Evolutionary conservation across 2,329 filamentous ascomycete genomes (phyloP).

Genomic region (Calonectria crousiana): DNA sequence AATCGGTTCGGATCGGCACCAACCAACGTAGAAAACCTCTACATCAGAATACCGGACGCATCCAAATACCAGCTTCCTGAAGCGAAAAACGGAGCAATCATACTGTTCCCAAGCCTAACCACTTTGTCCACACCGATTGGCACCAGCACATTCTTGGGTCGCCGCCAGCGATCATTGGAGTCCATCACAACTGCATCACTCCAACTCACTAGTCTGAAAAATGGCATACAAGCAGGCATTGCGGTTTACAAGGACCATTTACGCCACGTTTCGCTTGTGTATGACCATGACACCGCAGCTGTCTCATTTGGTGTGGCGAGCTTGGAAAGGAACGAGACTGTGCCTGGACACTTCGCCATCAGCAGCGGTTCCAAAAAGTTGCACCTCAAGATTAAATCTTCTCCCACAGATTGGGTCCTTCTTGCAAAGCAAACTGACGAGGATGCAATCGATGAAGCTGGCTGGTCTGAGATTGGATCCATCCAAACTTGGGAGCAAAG

Average conservation of each 20-base stretch:
- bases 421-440: neutral
- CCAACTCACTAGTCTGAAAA: neutral
- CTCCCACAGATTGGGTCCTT: conserved; percentile 20
- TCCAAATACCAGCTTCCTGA: conserved; percentile 13
- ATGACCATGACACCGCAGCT: neutral
- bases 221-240: conserved; percentile 14
- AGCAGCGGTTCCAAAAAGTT: neutral
- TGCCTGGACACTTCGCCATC: neutral
- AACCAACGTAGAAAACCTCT: conserved; percentile 9
- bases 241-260: conserved; percentile 28
- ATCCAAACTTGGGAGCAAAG: conserved; percentile 11
- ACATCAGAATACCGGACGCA: conserved; percentile 22
- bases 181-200: conserved; percentile 24
- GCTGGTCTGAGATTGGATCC: conserved; percentile 24
- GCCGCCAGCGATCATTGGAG: conserved; percentile 19
- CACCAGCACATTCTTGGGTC: conserved; percentile 21
- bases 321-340: conserved; percentile 1
- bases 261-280: conserved; percentile 20
- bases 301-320: neutral
- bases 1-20: neutral
- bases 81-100: neutral
- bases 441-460: neutral
- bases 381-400: conserved; percentile 10
- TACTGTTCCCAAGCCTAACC: neutral
- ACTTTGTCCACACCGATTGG: conserved; percentile 16